Evolutionary conservation across 2,329 filamentous ascomycete genomes (phyloP).

Genomic region (Ascocoryne sarcoides): DNA sequence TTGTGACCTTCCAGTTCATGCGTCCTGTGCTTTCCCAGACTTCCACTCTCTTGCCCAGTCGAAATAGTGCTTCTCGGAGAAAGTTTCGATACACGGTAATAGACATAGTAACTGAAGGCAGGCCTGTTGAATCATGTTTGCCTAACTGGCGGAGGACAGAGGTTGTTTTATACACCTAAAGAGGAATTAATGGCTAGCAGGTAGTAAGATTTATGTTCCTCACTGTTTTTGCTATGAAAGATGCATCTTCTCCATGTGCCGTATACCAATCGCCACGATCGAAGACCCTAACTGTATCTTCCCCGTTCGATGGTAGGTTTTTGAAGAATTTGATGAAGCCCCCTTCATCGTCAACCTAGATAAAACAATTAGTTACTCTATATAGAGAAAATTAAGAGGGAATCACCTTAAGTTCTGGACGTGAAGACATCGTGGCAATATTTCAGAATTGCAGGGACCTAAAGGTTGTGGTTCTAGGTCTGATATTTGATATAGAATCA

Average conservation of each 20-base stretch:
- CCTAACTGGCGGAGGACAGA: slow-evolving; percentile 89
- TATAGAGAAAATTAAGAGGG: slow-evolving; percentile 3
- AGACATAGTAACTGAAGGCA: slow-evolving; percentile 92
- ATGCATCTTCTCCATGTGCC: slow-evolving; percentile 78
- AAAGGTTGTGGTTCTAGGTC: too few species aligned
- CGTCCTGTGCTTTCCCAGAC: slow-evolving; percentile 74
- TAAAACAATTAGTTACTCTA: slow-evolving; percentile 8
- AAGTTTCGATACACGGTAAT: slow-evolving; percentile 93
- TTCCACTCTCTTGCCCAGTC: slow-evolving; percentile 82
- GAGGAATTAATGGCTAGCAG: too few species aligned
- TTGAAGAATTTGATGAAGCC: slow-evolving; percentile 97
- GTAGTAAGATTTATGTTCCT: too few species aligned
- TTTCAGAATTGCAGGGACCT: too few species aligned
- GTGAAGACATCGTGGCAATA: slow-evolving; percentile 57
- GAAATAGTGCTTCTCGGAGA: slow-evolving; percentile 85
- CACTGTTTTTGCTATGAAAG: slow-evolving; percentile 72
- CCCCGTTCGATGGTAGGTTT: slow-evolving; percentile 61
- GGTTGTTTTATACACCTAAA: slow-evolving; percentile 88
- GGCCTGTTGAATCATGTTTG: slow-evolving; percentile 69
- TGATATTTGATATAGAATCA: too few species aligned
- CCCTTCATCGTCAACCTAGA: slow-evolving; percentile 85
- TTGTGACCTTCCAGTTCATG: slow-evolving; percentile 86
- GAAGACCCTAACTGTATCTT: slow-evolving; percentile 80
- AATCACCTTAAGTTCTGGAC: slow-evolving; percentile 61
- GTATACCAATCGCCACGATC: slow-evolving; percentile 94